Base-by-base conservation (phyloP, 2,329 filamentous ascomycete species). In the Scortechinia acanthostroma region DNA sequence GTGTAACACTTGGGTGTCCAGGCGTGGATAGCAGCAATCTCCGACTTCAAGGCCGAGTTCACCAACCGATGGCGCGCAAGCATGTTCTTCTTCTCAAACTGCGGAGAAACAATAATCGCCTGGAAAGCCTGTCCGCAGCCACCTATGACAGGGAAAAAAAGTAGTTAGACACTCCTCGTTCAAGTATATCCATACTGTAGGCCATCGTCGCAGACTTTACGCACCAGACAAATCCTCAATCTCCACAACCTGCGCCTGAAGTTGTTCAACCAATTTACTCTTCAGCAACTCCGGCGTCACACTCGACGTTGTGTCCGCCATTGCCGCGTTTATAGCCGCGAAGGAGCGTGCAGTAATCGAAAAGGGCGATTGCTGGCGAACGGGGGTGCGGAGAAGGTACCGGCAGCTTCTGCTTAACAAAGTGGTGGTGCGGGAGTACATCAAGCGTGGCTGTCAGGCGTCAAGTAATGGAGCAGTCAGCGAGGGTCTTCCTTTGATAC, bases 1-100 rank as follows among this genome's bases (percentile, higher is more conserved):
- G 84, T 88, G 61, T 80, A 80, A 56, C 84, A 88, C 60, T 85
- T 87, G 13, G 83, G 80, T 14, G 83, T 86, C 84, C 84, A 88
- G 19, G 84, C 84, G 66, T 88, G 84, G 52, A 88, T 87, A 43
- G 79, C 78, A 4, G 80, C 80, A 58, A 88, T 84, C 63, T 88
- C 83, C 6, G 75, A 69, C 63, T 87, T 87, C 52, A 88, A 59
- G 3, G 72, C 71, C 2, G 66, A 69, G 56, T 88, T 88, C 43
- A 88, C 84, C 43, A 88, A 65, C 43, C 84, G 72, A 63, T 87
- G 81, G 47, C 83, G 69, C 30, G 81, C 80, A 42, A 88, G 68
- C 37, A 81, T 80, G 14, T 62, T 76, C 63, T 78, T 79, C 53
- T 74, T 76, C 48, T 73, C 70, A 56, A 80, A 80, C 45, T 73